Conservation (phyloP, 139 green algal genomes). For the Volvox africanus region DNA sequence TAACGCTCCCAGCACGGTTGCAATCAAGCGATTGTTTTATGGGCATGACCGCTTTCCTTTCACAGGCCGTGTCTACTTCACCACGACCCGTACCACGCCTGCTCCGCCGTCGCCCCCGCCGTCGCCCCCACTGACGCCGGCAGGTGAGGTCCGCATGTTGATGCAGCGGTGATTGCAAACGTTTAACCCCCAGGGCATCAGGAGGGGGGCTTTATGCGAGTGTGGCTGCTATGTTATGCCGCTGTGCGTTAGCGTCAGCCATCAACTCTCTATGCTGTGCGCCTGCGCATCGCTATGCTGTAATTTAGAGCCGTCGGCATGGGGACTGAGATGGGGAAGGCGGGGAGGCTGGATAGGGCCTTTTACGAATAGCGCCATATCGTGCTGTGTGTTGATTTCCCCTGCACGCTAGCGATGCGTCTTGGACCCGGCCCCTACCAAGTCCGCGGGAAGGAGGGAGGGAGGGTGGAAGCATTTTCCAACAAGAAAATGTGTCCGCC, state of each 20-base stretch:
- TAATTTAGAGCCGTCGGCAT: neutral
- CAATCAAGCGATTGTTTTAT: neutral
- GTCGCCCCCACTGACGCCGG: neutral
- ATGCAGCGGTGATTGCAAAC: too few species aligned
- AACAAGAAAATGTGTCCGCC: neutral
- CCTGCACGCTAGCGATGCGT: too few species aligned
- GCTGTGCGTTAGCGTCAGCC: too few species aligned
- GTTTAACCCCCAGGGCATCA: too few species aligned
- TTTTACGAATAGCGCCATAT: neutral
- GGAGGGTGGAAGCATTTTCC: neutral
- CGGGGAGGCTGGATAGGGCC: too few species aligned
- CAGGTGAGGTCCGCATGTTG: neutral
- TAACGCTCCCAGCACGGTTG: neutral
- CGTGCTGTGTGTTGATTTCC: neutral
- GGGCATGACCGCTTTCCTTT: neutral
- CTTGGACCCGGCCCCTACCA: too few species aligned
- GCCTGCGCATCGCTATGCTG: too few species aligned
- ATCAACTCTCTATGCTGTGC: too few species aligned
- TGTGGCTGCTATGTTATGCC: neutral
- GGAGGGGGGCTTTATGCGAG: neutral
- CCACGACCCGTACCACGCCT: neutral
- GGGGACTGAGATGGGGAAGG: neutral
- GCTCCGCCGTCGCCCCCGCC: neutral
- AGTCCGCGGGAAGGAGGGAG: too few species aligned
- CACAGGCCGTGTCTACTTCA: conserved; percentile 6